phyloP scores from a whole-genome alignment of 2,329 filamentous ascomycete genomes.

The Aspergillus pseudonomiae region DNA sequence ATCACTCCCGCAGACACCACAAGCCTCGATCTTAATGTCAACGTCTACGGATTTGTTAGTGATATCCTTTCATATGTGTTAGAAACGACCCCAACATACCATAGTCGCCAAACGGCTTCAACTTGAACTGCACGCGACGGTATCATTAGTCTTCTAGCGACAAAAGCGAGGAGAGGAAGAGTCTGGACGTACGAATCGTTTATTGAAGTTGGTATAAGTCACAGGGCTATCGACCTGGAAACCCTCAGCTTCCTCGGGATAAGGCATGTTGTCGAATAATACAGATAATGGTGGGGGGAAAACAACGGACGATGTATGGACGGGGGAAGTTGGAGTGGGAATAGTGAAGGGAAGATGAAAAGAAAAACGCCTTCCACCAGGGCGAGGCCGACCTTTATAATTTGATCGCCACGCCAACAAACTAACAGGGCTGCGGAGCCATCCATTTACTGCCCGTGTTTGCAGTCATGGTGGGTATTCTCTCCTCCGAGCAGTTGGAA shows the following conservation, averaged over 20 bases:
- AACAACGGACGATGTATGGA: not conserved
- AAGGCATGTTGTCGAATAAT: conserved; percentile 41
- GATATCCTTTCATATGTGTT: not conserved
- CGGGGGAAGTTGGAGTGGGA: not conserved
- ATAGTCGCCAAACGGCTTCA: conserved; percentile 84
- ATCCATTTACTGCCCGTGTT: not conserved
- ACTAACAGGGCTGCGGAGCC: conserved; percentile 4
- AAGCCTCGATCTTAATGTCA: conserved; percentile 83
- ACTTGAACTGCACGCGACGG: conserved; percentile 62
- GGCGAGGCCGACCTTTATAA: conserved; percentile 1
- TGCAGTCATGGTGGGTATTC: not conserved
- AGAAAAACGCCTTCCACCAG: not conserved
- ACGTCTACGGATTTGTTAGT: conserved; percentile 59
- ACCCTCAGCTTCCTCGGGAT: conserved; percentile 50
- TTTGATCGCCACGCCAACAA: not conserved
- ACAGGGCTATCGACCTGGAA: conserved; percentile 65
- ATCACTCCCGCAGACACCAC: conserved; percentile 75
- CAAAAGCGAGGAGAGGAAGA: not conserved
- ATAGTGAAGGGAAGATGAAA: not conserved
- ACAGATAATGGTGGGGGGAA: not conserved
- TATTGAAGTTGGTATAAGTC: conserved; percentile 63
- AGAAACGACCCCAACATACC: conserved; percentile 26
- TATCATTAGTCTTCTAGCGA: not conserved
- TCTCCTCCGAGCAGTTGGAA: not conserved
- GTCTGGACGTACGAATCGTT: conserved; percentile 51